phyloP scores from a whole-genome alignment of 768 basidiomycete species.

The Leccinum disarticulatum region DNA sequence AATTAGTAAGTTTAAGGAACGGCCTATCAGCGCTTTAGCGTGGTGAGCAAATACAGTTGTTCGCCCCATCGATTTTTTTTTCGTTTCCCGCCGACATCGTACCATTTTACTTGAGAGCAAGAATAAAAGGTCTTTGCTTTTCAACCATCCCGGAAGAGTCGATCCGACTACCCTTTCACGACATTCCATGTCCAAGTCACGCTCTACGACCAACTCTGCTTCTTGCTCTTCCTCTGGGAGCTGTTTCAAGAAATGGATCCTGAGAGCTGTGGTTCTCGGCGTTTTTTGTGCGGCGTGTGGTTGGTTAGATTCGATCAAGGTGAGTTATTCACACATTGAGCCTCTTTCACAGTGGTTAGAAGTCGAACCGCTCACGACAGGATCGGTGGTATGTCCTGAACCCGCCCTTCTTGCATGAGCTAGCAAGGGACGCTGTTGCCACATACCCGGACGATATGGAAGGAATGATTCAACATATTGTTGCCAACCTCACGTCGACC shows the following conservation, averaged over 20 bases:
- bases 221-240: neutral
- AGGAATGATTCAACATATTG: conserved; percentile 79
- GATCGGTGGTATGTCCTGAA: conserved; percentile 87
- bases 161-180: neutral
- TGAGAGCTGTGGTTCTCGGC: conserved; percentile 27
- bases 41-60: too few species aligned
- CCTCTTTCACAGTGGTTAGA: neutral
- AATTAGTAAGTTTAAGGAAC: too few species aligned
- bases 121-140: neutral
- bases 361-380: conserved; percentile 37
- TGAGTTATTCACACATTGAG: conserved; percentile 24
- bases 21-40: too few species aligned
- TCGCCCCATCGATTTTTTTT: neutral
- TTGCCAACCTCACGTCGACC: conserved; percentile 71
- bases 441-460: conserved; percentile 60
- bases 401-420: conserved; percentile 65
- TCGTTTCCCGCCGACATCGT: neutral
- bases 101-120: neutral
- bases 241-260: conserved; percentile 35
- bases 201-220: neutral
- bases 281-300: conserved; percentile 38
- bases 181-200: conserved; percentile 20
- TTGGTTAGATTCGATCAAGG: conserved; percentile 66
- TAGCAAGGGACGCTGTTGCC: conserved; percentile 73
- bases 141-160: neutral